Percentiles rank a stretch among this genome's conserved stretches.
Evolutionary conservation across 805 yeast genomes (phyloP).

Genomic region (Wickerhamomyces queroliae): DNA sequence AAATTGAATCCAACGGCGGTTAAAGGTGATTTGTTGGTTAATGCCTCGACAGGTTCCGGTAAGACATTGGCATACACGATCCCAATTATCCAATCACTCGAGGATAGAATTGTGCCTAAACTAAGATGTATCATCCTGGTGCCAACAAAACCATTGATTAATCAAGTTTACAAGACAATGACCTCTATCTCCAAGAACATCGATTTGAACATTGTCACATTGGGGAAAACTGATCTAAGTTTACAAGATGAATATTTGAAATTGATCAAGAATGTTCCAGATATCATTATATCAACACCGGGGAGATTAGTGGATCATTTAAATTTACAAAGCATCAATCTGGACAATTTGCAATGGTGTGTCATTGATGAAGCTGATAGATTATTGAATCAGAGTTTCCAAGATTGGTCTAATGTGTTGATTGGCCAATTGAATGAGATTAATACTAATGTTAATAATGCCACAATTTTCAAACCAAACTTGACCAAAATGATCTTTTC

Average conservation of each 20-base stretch:
- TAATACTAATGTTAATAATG: slow-evolving; percentile 23
- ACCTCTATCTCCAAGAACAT: slow-evolving; percentile 60
- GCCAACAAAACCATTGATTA: slow-evolving; percentile 85
- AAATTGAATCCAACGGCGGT: slow-evolving; percentile 17
- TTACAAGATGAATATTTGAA: slow-evolving; percentile 56
- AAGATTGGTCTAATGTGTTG: slow-evolving; percentile 76
- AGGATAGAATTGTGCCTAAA: slow-evolving; percentile 59
- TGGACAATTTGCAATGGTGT: slow-evolving; percentile 52
- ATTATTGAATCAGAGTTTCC: slow-evolving; percentile 80
- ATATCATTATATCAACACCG: slow-evolving; percentile 66
- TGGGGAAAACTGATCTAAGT: slow-evolving; percentile 47
- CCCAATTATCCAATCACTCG: slow-evolving; percentile 72
- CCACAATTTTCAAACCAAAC: slow-evolving; percentile 20
- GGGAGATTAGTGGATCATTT: slow-evolving; percentile 82
- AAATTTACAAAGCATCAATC: slow-evolving; percentile 31
- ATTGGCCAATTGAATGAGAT: slow-evolving; percentile 28
- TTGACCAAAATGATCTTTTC: slow-evolving; percentile 73
- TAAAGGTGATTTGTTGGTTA: slow-evolving; percentile 75
- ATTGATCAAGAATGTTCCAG: slow-evolving; percentile 46
- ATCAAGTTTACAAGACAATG: slow-evolving; percentile 71
- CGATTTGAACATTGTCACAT: slow-evolving; percentile 52
- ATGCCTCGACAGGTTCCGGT: slow-evolving; percentile 96
- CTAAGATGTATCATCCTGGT: slow-evolving; percentile 74
- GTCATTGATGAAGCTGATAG: slow-evolving; percentile 83
- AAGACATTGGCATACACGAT: slow-evolving; percentile 85